These are phyloP conservation scores for Bremia lactucae DNA, from an alignment of 352 stramenopile species.

Conservation along the genomic window DNA sequence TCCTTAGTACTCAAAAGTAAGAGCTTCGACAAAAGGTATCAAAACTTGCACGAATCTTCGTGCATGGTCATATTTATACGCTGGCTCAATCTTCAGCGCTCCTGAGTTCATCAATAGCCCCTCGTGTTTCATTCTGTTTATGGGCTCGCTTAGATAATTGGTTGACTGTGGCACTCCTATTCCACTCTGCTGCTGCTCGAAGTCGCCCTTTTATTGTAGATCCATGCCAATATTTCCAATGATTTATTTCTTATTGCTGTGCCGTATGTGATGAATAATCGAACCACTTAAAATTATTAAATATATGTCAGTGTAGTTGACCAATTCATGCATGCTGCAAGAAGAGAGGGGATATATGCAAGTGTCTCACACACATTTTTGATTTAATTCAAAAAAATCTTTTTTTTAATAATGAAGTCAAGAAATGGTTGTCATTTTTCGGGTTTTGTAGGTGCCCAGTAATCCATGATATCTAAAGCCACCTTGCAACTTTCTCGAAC, in stretches of 20 bases:
- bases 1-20: slow-evolving; percentile 4
- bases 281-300: slow-evolving; percentile 71
- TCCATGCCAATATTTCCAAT: slow-evolving; percentile 78
- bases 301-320: no score
- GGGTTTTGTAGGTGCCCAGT: slow-evolving; percentile 72
- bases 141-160: slow-evolving; percentile 50
- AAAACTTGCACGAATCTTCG: slow-evolving; percentile 28
- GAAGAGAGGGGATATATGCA: no score
- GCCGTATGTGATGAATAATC: slow-evolving; percentile 56
- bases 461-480: slow-evolving; percentile 95
- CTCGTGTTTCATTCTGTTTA: slow-evolving; percentile 71
- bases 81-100: slow-evolving; percentile 54
- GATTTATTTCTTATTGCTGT: slow-evolving; percentile 64
- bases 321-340: neutral
- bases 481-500: slow-evolving; percentile 94
- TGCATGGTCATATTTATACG: slow-evolving; percentile 66
- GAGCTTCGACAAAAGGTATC: neutral
- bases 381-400: neutral
- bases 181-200: slow-evolving; percentile 35
- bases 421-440: no score
- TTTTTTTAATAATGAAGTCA: neutral
- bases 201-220: slow-evolving; percentile 51
- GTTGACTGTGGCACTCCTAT: slow-evolving; percentile 8
- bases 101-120: slow-evolving; percentile 35
- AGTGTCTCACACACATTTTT: no score